These are phyloP conservation scores for Podaxis sp. DNA, from an alignment of 768 basidiomycete species.

Conservation along the genomic window DNA sequence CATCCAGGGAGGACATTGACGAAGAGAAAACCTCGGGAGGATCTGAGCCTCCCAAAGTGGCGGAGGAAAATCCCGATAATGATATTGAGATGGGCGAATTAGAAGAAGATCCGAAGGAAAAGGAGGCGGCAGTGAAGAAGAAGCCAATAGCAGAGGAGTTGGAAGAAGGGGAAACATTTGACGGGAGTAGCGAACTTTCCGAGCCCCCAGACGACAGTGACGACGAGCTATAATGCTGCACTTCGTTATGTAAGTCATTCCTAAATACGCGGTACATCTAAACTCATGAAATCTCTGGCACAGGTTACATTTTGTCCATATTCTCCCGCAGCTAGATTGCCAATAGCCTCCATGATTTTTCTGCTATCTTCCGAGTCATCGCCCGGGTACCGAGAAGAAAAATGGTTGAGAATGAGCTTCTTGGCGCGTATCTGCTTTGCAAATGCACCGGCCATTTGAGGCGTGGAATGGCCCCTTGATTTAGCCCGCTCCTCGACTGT, in stretches of 20 bases:
- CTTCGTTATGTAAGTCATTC: slow-evolving; percentile 15
- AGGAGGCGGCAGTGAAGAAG: slow-evolving; percentile 41
- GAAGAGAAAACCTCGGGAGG: slow-evolving; percentile 26
- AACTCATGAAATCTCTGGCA: slow-evolving; percentile 73
- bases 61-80: slow-evolving; percentile 37
- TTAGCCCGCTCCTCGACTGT: slow-evolving; percentile 62
- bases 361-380: slow-evolving; percentile 53
- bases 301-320: slow-evolving; percentile 63
- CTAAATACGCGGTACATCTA: slow-evolving; percentile 46
- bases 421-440: slow-evolving; percentile 63
- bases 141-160: slow-evolving; percentile 63
- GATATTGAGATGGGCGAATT: slow-evolving; percentile 95
- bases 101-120: slow-evolving; percentile 63
- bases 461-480: slow-evolving; percentile 87
- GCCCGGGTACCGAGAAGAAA: slow-evolving; percentile 78
- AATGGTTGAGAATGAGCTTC: slow-evolving; percentile 78
- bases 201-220: slow-evolving; percentile 65
- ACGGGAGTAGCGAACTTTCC: slow-evolving; percentile 74
- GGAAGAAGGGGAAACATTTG: slow-evolving; percentile 87
- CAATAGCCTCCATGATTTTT: slow-evolving; percentile 64
- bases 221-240: slow-evolving; percentile 20
- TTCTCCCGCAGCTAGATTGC: slow-evolving; percentile 48
- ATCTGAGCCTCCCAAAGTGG: slow-evolving; percentile 18
- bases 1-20: slow-evolving; percentile 19
- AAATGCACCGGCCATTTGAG: slow-evolving; percentile 86